Base-by-base conservation (phyloP, 2,329 filamentous ascomycete species). In the Fusarium lyarnte region DNA sequence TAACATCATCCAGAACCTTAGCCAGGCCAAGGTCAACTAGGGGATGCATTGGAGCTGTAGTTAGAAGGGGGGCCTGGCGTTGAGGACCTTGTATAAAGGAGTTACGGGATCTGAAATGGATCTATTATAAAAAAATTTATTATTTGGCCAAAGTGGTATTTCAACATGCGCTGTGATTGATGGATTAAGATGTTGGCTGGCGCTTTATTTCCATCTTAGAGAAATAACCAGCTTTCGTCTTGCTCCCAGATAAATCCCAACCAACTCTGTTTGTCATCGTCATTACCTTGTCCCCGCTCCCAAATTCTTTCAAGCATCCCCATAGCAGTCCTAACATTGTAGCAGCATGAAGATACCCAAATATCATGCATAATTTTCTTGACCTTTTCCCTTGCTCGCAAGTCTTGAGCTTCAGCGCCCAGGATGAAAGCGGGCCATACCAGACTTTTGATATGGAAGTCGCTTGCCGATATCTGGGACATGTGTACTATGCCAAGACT, bases 1-100 rank as follows among this genome's bases (percentile, higher is more conserved):
- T 1, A 25, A 27, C 21, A 66, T 65, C 11, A 66, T 66, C 25
- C 63, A 66, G 63, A 66, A 66, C 60, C 63, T 66, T 12, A 42
- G 27, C 21, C 23, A 66, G 36, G 63, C 63, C 3, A 2, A 2
- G 1, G 63, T 66, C 17, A 66, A 66, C 42, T 66, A 65, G 21
- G 13, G 0, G 39, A 21, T 27, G 6, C 27, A 7, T 27, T 2
- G 9, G 21, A 0, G 12, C 6, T 14, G 6, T 46, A n/a, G 19
- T 4, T 31, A n/a, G 11, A 23, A 14, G n/a, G 7, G 4, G 2
- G 3, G 0, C 8, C 46, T 19, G 47, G 47, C 47, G 29, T 51
- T 51, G n/a, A 51, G n/a, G 47, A 21, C 17, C 47, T 3, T 25
- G 47, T 1, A 51, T 25, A 6, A 35, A 51, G 47, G 47, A 51